phyloP scores from a whole-genome alignment of 495 filamentous ascomycete species.

The Rusavskia elegans region DNA sequence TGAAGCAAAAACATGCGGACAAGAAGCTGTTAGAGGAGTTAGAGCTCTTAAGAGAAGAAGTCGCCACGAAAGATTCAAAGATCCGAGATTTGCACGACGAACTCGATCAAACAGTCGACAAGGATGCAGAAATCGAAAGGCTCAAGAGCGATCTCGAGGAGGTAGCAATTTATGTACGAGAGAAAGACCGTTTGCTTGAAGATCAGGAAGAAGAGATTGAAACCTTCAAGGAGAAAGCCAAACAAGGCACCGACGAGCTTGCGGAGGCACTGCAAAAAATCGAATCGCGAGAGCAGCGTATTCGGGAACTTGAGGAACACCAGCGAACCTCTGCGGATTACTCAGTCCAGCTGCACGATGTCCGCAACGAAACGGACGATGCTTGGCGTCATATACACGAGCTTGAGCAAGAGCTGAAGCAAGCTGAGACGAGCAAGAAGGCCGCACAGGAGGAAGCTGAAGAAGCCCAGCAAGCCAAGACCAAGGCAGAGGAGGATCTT shows the following conservation, averaged over 20 bases:
- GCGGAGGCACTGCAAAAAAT: conserved; percentile 34
- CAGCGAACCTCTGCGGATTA: conserved; percentile 24
- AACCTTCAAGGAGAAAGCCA: conserved; percentile 37
- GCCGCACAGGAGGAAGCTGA: conserved; percentile 10
- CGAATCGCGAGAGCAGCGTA: conserved; percentile 37
- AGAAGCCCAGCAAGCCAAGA: conserved; percentile 6
- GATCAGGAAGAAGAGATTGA: conserved; percentile 52
- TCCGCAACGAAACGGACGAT: conserved; percentile 41
- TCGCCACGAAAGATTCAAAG: conserved; percentile 39
- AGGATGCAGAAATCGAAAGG: conserved; percentile 39
- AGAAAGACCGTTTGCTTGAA: conserved; percentile 48
- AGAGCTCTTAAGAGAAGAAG: conserved; percentile 39
- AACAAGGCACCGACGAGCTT: conserved; percentile 35
- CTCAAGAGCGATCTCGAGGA: conserved; percentile 54
- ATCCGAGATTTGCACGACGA: conserved; percentile 30
- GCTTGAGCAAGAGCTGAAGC: conserved; percentile 28
- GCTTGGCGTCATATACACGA: conserved; percentile 44
- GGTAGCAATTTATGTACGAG: conserved; percentile 45
- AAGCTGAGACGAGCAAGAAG: neutral
- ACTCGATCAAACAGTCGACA: conserved; percentile 27
- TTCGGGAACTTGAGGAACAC: conserved; percentile 46
- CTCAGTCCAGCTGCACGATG: conserved; percentile 36
- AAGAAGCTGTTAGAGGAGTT: conserved; percentile 46
- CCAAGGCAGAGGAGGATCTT: conserved; percentile 1
- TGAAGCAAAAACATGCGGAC: conserved; percentile 57